Evolutionary conservation across 176 grass and related monocot genomes (phyloP), one percentile per base, ranked within the genome.

Genomic region (Olyra latifolia): DNA sequence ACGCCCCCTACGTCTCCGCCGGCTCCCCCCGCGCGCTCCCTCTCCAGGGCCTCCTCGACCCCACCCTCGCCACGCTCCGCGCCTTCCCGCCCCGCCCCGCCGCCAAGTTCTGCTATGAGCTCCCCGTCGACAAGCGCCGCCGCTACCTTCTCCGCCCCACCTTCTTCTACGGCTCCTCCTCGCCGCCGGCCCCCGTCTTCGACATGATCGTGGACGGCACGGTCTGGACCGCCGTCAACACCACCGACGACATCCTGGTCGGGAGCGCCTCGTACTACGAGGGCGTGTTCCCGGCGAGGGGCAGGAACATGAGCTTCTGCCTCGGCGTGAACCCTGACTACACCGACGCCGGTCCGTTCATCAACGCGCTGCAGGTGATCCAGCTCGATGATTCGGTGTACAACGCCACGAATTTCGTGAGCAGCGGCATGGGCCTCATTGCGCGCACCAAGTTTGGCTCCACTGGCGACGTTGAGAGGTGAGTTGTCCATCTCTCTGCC

Each of bases 131-230:
- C 75, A 53, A 20, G 50, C 84, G 42, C 14, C 76, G 80, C 64
- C 82, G 86, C 60, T 98, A 98, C 90, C 90, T 98, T 10, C n/a
- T 98, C 30, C 92, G 96, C 52, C 86, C 86, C 75, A 95, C 88
- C 71, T 98, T 87, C 89, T 98, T 93, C 81, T 87, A 91, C 61
- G 96, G 79, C 73, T 17, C 38, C 58, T 12, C 44, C 53, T 5
- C 53, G 16, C 4, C 16, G 15, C 66, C 63, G 53, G 87, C 92
- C 17, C 89, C 88, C 10, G 88, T 91, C 22, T 98, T 98, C 75
- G 95, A 98, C 69, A 78, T 92, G 48, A 78, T 98, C 69, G 90
- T 98, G 1, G 96, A 98, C 16, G 96, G 88, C 46, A 91, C 88
- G 43, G 89, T 98, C 74, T 98, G 92, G 90, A 91, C 92, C 28